phyloP scores from a whole-genome alignment of 1,284 basidiomycete genomes.

The Ustilago trichophora region DNA sequence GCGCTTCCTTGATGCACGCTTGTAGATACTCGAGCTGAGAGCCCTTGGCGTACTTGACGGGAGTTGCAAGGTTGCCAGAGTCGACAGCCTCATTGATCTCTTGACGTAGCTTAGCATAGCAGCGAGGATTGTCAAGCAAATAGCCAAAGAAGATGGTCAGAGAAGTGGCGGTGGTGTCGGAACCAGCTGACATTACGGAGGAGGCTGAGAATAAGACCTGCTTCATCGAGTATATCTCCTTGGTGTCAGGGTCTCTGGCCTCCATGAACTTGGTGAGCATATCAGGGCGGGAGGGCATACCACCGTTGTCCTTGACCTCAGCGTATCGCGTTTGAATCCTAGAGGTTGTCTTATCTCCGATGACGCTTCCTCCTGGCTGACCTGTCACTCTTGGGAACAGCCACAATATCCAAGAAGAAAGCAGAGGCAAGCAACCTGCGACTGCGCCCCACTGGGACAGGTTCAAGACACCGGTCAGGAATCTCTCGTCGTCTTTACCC shows the following conservation, averaged over 20 bases:
- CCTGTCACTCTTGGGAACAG: conserved; percentile 39
- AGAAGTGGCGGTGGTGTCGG: conserved; percentile 59
- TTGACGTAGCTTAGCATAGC: conserved; percentile 47
- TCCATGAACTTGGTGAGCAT: conserved; percentile 56
- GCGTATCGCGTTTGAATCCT: conserved; percentile 44
- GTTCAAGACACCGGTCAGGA: conserved; percentile 49
- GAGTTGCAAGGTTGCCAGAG: conserved; percentile 38
- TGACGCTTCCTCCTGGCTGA: conserved; percentile 48
- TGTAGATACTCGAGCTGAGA: conserved; percentile 54
- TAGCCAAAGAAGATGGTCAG: conserved; percentile 59
- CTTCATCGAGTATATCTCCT: conserved; percentile 32
- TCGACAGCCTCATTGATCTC: conserved; percentile 56
- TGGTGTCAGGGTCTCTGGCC: conserved; percentile 41
- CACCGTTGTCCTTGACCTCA: conserved; percentile 39
- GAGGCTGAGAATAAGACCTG: conserved; percentile 43
- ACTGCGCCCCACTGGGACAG: conserved; percentile 54
- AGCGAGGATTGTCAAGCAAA: conserved; percentile 49
- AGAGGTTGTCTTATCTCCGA: conserved; percentile 43
- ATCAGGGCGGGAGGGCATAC: conserved; percentile 33
- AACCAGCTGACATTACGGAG: conserved; percentile 54
- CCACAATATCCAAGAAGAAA: conserved; percentile 35
- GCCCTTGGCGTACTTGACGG: conserved; percentile 54
- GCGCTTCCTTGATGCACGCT: conserved; percentile 64
- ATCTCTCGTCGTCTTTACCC: conserved; percentile 34
- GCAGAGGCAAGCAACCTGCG: conserved; percentile 39